phyloP scores from a whole-genome alignment of 208 protist genomes.

The Wallacemonas sp. region DNA sequence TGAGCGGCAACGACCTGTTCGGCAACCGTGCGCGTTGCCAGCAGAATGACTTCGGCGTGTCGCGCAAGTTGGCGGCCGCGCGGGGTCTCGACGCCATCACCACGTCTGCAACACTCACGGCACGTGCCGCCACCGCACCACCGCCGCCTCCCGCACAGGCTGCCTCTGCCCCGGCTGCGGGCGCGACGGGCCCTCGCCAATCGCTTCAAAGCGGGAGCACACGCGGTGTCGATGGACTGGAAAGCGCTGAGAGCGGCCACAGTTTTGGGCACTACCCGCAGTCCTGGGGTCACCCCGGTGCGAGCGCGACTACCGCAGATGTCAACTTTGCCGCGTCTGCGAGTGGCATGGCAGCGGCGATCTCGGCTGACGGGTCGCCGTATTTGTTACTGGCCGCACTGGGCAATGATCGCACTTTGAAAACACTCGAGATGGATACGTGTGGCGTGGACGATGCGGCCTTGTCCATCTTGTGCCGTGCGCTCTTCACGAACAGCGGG shows the following conservation, averaged over 20 bases:
- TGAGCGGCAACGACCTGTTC: conserved; percentile 75
- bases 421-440: conserved; percentile 49
- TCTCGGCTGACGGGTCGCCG: neutral
- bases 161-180: too few relatives aligned
- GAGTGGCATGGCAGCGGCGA: neutral
- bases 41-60: conserved; percentile 10
- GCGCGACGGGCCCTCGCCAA: too few relatives aligned
- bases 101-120: neutral
- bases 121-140: neutral
- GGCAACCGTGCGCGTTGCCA: conserved; percentile 13
- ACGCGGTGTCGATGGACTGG: too few relatives aligned
- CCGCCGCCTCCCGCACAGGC: too few relatives aligned
- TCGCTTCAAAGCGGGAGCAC: too few relatives aligned
- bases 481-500: conserved; percentile 51
- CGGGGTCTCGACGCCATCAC: neutral
- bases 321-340: neutral
- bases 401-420: conserved; percentile 51
- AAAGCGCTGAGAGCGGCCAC: neutral
- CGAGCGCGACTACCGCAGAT: neutral
- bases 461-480: conserved; percentile 57
- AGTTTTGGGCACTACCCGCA: neutral
- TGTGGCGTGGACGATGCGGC: conserved; percentile 63
- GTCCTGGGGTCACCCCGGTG: neutral
- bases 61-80: conserved; percentile 1
- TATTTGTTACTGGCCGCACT: conserved; percentile 44